Conservation (phyloP, 352 stramenopile genomes). For the Elongisporangium anandrum region DNA sequence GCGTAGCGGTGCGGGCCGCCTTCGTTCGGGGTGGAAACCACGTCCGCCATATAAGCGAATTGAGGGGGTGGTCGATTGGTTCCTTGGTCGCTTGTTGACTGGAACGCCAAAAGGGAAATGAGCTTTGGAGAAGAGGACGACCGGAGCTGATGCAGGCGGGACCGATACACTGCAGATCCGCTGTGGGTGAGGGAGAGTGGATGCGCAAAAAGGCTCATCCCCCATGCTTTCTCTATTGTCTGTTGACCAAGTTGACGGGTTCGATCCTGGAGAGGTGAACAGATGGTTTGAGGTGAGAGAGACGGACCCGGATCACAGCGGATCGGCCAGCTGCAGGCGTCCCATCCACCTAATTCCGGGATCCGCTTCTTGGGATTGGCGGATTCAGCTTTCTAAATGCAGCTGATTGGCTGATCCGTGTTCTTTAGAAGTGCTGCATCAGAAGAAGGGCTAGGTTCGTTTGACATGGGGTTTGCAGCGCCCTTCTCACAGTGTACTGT, state of each 20-base stretch:
- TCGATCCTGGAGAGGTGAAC: neutral
- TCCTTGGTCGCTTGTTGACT: neutral
- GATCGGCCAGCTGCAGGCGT: neutral
- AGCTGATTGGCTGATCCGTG: neutral
- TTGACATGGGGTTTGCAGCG: neutral
- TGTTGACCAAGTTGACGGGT: neutral
- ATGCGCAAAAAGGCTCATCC: neutral
- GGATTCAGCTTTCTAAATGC: neutral
- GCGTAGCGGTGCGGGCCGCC: conserved; percentile 32
- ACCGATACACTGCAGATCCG: neutral
- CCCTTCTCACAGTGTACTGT: neutral
- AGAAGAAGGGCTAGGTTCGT: neutral
- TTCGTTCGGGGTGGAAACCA: neutral
- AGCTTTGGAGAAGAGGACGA: neutral
- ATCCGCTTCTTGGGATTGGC: neutral
- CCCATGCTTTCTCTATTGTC: neutral
- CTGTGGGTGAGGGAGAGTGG: neutral
- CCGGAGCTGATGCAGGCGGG: neutral
- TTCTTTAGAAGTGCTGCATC: neutral
- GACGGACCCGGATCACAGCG: neutral
- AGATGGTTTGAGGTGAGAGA: neutral
- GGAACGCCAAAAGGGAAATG: neutral
- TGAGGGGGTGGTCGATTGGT: neutral
- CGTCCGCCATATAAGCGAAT: neutral
- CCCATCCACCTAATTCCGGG: neutral